Evolutionary conservation across 371 early-diverging fungal species (phyloP), one percentile per base, ranked within the genome.

Genomic region (Syncephalastrum racemosum): DNA sequence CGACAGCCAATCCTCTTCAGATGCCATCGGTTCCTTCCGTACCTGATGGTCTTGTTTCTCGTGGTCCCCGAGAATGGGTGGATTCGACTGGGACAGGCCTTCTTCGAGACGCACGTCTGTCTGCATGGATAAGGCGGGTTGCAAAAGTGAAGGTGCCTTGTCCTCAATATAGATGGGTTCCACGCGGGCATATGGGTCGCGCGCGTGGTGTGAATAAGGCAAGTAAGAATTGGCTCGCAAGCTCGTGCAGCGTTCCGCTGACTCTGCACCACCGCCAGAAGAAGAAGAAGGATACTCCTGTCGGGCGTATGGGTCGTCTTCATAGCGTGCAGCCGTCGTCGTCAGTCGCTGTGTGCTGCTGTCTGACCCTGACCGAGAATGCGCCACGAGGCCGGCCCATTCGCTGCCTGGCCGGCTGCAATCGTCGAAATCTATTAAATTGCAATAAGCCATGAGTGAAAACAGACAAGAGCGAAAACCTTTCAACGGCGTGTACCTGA

Each of bases 191-290:
- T 64, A 53, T 8, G 70, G 70, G 47, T 77, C 74, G 46, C 68
- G 56, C 44, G 46, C 53, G 44, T 77, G 77, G 46, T 73, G 71
- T 25, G 74, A 77, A 43, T 77, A 77, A 6, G 77, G 77, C 20
- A 77, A 50, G 59, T 77, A 77, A 0, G 77, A 73, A 53, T 77
- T 77, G 49, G 74, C 68, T 62, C 75, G 52, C 1, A 64, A 39
- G 46, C 49, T 27, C 18, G 41, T 39, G 14, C 23, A 25, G 16
- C 5, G 23, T 8, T 36, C 25, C 27, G 27, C 13, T 47, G 14
- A 43, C 31, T 14, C 14, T 24, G 52, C 4, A 18, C 19, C 39
- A 4, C 14, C 19, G 18, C 15, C 39, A 39, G 40, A 8, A 8
- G 16, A 14, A 15, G 15, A 36, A 39, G 40, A 8, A 8, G 16